A percentile compares a stretch with the other conserved stretches of the same genome.
Conservation (phyloP, 2,329 filamentous ascomycete species). For the Paraconiothyrium brasiliense region DNA sequence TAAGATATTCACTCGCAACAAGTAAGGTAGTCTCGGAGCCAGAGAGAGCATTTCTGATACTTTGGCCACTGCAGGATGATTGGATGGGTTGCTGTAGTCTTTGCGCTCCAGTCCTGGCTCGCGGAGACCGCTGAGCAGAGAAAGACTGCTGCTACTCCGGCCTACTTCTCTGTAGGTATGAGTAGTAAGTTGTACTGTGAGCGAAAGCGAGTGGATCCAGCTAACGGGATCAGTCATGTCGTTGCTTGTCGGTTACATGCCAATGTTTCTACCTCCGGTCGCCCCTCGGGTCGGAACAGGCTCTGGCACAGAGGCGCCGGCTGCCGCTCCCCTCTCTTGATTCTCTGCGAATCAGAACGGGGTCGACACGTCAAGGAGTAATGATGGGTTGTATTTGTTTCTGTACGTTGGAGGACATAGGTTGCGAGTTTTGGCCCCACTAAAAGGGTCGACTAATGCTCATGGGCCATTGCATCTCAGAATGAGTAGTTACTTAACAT, state of each 20-base stretch:
- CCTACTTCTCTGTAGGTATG: constrained; percentile 80
- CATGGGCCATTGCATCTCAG: background rate
- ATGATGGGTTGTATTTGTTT: background rate
- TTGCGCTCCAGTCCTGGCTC: constrained; percentile 79
- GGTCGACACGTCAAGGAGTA: background rate
- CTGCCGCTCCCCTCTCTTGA: constrained; percentile 57
- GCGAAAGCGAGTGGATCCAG: background rate
- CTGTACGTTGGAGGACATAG: background rate
- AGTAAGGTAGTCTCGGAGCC: constrained; percentile 60
- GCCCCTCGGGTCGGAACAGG: constrained; percentile 41
- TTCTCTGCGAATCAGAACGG: background rate
- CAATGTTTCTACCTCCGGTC: constrained; percentile 69
- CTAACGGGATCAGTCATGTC: constrained; percentile 51
- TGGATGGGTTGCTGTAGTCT: constrained; percentile 76
- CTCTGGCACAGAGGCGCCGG: constrained; percentile 59
- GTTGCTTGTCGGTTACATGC: constrained; percentile 66
- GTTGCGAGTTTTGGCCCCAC: background rate
- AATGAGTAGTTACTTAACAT: background rate
- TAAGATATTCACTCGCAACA: constrained; percentile 89
- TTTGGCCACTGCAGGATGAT: constrained; percentile 62
- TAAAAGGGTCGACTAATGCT: background rate
- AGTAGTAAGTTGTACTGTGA: constrained; percentile 66
- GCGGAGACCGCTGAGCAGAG: constrained; percentile 75
- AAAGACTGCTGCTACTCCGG: constrained; percentile 73
- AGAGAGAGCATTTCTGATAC: constrained; percentile 29